These are phyloP conservation scores for Melampsora larici-populina DNA, from an alignment of 1,284 basidiomycete species.

Conservation along the genomic window DNA sequence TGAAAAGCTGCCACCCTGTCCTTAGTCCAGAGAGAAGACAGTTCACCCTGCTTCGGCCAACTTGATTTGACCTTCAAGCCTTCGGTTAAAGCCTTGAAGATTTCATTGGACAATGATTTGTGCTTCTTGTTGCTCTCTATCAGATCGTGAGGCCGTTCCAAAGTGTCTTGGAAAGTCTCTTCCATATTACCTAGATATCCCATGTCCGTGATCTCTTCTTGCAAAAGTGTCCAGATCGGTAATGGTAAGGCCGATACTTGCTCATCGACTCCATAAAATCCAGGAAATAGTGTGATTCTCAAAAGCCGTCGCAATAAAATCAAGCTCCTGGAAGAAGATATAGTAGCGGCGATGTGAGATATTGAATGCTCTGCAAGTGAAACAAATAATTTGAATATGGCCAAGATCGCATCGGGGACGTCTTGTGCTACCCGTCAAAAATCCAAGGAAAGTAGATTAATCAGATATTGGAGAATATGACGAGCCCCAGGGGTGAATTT, in stretches of 20 bases:
- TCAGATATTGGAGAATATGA: slow-evolving; percentile 45
- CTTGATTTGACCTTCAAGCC: slow-evolving; percentile 46
- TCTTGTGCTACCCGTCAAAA: slow-evolving; percentile 33
- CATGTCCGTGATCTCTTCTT: slow-evolving; percentile 49
- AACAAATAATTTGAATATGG: slow-evolving; percentile 47
- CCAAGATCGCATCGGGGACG: slow-evolving; percentile 39
- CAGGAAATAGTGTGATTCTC: slow-evolving; percentile 48
- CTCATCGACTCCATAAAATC: slow-evolving; percentile 47
- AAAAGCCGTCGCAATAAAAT: slow-evolving; percentile 28
- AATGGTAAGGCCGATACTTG: slow-evolving; percentile 46
- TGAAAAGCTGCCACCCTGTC: slow-evolving; percentile 46
- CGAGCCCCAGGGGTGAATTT: slow-evolving; percentile 11
- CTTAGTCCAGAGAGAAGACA: slow-evolving; percentile 25
- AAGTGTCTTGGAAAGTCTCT: slow-evolving; percentile 43
- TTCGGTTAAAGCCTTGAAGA: slow-evolving; percentile 47
- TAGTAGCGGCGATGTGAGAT: slow-evolving; percentile 27
- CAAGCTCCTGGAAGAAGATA: slow-evolving; percentile 35
- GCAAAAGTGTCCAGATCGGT: slow-evolving; percentile 48
- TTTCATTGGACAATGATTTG: slow-evolving; percentile 47
- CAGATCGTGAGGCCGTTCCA: slow-evolving; percentile 1
- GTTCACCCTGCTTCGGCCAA: slow-evolving; percentile 45
- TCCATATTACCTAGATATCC: slow-evolving; percentile 47
- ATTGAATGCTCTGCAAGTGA: slow-evolving; percentile 44
- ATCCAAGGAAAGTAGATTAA: slow-evolving; percentile 8
- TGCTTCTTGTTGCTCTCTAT: slow-evolving; percentile 23